Conservation (phyloP, 176 grass and related monocot species). For the Oryza punctata region DNA sequence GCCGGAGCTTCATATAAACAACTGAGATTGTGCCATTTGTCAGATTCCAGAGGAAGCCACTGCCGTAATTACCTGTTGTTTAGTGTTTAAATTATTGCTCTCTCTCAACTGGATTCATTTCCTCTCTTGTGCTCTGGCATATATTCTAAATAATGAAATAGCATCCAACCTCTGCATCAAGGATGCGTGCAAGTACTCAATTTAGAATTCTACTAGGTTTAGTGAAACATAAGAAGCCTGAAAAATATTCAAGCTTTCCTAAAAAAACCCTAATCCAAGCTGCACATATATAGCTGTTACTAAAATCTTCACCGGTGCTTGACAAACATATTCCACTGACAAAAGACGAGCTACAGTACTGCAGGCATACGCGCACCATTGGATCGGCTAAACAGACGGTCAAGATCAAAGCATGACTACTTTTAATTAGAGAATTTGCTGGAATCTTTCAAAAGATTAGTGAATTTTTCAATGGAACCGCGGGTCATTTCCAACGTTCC, state of each 20-base stretch:
- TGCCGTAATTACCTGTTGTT: conserved; percentile 9
- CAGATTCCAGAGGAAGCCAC: not conserved
- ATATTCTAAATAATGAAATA: too few species aligned
- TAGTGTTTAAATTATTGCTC: not conserved
- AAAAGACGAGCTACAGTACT: not conserved
- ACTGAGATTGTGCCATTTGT: conserved; percentile 44
- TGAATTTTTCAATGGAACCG: not conserved
- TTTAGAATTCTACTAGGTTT: too few species aligned
- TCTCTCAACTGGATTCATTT: not conserved
- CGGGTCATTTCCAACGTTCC: not conserved
- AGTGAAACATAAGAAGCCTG: too few species aligned
- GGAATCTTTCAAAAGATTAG: not conserved
- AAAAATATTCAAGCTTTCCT: too few species aligned
- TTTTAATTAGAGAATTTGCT: not conserved
- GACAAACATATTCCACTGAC: not conserved
- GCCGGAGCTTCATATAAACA: not conserved
- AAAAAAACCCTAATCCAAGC: too few species aligned
- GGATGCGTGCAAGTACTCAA: not conserved
- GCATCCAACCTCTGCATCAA: not conserved
- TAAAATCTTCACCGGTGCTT: too few species aligned
- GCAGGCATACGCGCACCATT: not conserved
- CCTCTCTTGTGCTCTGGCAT: not conserved
- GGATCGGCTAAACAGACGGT: not conserved
- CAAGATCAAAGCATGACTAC: not conserved
- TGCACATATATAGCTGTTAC: too few species aligned